These are phyloP conservation scores for Eucalyptus cloeziana DNA, from an alignment of 345 rosid genomes.

Conservation along the genomic window DNA sequence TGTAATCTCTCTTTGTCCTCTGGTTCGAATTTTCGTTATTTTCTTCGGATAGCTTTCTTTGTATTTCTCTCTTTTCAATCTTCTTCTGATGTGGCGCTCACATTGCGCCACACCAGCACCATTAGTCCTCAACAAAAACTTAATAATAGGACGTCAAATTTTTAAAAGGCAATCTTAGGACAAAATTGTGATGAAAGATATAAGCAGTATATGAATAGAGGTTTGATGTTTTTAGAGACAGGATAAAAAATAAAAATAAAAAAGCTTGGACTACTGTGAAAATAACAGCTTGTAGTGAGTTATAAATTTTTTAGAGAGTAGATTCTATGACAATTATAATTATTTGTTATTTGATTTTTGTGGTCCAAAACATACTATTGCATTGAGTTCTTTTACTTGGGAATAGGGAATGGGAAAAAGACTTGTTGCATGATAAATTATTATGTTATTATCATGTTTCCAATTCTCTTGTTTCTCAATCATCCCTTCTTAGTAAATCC, in stretches of 20 bases:
- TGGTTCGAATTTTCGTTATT: neutral
- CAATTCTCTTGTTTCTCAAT: neutral
- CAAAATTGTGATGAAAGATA: neutral
- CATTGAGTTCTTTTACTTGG: too few relatives aligned
- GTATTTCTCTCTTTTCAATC: too few relatives aligned
- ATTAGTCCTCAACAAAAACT: neutral
- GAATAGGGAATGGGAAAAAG: too few relatives aligned
- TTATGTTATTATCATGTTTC: too few relatives aligned
- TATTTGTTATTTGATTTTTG: too few relatives aligned
- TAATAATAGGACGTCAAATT: neutral
- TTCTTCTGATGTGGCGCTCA: neutral
- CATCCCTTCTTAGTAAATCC: neutral
- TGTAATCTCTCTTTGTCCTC: neutral
- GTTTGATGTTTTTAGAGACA: neutral
- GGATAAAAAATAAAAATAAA: too few relatives aligned
- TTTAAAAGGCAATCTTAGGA: neutral
- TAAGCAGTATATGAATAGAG: neutral
- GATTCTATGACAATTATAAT: too few relatives aligned
- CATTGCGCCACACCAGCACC: neutral
- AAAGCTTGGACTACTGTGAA: too few relatives aligned
- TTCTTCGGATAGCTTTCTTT: neutral
- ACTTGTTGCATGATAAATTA: too few relatives aligned
- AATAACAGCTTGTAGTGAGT: too few relatives aligned
- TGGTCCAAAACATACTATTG: too few relatives aligned
- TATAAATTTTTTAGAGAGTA: too few relatives aligned